Conservation (phyloP, 2,329 filamentous ascomycete species). For the Ophiostoma piceae region DNA sequence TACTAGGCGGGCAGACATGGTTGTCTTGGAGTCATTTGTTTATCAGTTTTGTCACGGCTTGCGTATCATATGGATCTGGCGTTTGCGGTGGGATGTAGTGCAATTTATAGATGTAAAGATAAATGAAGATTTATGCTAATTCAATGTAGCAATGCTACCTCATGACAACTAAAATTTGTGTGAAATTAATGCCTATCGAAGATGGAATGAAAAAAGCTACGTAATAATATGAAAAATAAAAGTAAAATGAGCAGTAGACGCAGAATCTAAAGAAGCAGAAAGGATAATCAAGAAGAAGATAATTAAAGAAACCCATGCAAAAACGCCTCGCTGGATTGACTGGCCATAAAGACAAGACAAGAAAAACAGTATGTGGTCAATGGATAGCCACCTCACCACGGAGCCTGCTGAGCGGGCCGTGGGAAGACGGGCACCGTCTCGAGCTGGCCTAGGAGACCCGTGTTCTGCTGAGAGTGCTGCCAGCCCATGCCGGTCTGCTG, state of each 20-base stretch:
- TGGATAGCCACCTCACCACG: conserved; percentile 39
- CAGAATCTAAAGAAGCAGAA: not conserved
- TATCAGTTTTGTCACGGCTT: not conserved
- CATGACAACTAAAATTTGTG: not conserved
- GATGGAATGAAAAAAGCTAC: not conserved
- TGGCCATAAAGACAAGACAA: conserved; percentile 8
- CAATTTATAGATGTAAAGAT: not conserved
- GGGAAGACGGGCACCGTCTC: conserved; percentile 82
- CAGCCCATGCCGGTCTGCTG: conserved; percentile 83
- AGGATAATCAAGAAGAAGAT: not conserved
- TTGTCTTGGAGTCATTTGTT: not conserved
- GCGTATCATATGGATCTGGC: conserved; percentile 9
- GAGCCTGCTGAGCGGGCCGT: conserved; percentile 60
- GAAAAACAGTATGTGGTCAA: conserved; percentile 5
- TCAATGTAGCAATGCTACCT: too few relatives aligned
- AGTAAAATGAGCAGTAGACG: not conserved
- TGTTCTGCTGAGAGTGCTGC: conserved; percentile 75
- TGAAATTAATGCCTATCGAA: not conserved
- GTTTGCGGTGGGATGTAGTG: not conserved
- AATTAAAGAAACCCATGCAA: not conserved
- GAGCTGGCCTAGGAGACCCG: conserved; percentile 73
- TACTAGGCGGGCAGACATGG: conserved; percentile 33
- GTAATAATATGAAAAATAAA: not conserved
- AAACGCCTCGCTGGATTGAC: conserved; percentile 26
- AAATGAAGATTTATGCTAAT: not conserved